These are phyloP conservation scores for Suillus clintonianus DNA, from an alignment of 768 basidiomycete species.

Conservation along the genomic window DNA sequence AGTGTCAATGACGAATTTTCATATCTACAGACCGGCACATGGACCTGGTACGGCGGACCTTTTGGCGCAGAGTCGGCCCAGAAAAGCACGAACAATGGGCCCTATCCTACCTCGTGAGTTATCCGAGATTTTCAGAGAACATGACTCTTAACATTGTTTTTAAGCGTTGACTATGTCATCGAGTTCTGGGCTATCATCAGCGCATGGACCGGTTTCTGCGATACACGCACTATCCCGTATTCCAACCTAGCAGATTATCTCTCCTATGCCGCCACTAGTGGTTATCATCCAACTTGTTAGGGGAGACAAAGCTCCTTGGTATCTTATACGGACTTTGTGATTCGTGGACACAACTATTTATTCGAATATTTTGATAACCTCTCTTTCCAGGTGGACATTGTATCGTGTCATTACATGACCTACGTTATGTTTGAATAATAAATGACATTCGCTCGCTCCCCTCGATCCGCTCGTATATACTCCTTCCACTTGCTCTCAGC, in stretches of 20 bases:
- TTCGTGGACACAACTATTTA: background rate
- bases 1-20: background rate
- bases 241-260: conserved; percentile 23
- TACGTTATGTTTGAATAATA: background rate
- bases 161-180: conserved; percentile 19
- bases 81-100: conserved; percentile 17
- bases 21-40: conserved; percentile 17
- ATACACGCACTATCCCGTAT: conserved; percentile 22
- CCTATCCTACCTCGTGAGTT: conserved; percentile 22
- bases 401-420: background rate
- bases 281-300: conserved; percentile 17
- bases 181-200: conserved; percentile 22
- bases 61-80: conserved; percentile 1
- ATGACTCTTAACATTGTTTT: background rate
- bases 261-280: conserved; percentile 19
- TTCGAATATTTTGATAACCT: background rate
- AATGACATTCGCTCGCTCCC: no score
- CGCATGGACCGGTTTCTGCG: conserved; percentile 27
- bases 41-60: conserved; percentile 7
- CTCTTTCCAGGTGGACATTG: background rate
- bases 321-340: background rate
- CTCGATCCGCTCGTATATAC: no score
- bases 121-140: background rate
- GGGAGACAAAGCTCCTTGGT: background rate
- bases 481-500: no score